Conservation (phyloP, 495 filamentous ascomycete genomes). For the Hyphodiscus hymeniophilus region DNA sequence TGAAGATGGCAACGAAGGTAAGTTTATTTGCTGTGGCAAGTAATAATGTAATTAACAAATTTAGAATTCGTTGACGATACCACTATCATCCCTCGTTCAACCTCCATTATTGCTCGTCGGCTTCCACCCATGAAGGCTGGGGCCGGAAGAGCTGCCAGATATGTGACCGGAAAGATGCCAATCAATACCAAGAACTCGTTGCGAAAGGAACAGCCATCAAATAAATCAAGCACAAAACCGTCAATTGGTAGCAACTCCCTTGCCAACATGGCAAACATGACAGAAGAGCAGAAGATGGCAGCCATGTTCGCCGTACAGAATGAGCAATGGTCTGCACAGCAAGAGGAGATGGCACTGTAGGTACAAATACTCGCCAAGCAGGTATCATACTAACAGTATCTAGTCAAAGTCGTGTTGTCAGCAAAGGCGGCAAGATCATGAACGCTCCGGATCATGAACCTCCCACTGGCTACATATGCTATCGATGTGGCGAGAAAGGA, state of each 20-base stretch:
- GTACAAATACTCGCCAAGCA: conserved; percentile 26
- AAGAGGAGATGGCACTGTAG: conserved; percentile 89
- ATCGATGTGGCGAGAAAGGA: conserved; percentile 95
- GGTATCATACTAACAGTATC: conserved; percentile 29
- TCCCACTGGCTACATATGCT: conserved; percentile 89
- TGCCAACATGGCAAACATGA: conserved; percentile 59
- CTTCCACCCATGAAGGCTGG: conserved; percentile 64
- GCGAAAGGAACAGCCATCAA: conserved; percentile 49
- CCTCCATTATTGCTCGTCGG: conserved; percentile 83
- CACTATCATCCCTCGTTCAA: conserved; percentile 86
- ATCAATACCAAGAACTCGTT: conserved; percentile 75
- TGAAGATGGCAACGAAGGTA: conserved; percentile 88
- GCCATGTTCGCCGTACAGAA: conserved; percentile 80
- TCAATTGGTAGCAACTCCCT: conserved; percentile 43
- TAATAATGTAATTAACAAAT: conserved; percentile 20
- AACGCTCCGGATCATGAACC: conserved; percentile 86
- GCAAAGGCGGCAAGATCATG: conserved; percentile 54
- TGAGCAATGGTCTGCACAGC: conserved; percentile 79
- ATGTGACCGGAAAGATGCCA: conserved; percentile 96
- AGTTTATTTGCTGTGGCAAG: conserved; percentile 18
- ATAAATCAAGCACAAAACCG: conserved; percentile 26
- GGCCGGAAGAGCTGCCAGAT: conserved; percentile 87
- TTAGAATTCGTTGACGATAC: conserved; percentile 96
- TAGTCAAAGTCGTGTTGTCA: conserved; percentile 45
- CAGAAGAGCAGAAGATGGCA: conserved; percentile 84